These are phyloP conservation scores for Cucumis melo DNA, from an alignment of 306 rosid species.

Conservation along the genomic window DNA sequence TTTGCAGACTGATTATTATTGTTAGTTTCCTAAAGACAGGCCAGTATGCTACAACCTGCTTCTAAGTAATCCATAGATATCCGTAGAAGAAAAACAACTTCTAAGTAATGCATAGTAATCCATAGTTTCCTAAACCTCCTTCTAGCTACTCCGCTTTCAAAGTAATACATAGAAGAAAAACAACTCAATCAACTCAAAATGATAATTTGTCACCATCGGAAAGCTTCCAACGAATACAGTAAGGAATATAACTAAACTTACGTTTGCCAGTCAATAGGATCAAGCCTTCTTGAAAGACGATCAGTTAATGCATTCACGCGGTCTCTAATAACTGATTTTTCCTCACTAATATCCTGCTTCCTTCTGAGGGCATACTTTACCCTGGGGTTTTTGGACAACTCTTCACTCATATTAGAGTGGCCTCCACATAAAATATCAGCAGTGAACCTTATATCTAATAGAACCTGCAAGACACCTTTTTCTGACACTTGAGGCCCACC, in stretches of 20 bases:
- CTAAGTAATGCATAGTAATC: too few relatives aligned
- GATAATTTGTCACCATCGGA: neutral
- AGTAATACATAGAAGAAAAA: neutral
- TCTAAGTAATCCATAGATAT: too few relatives aligned
- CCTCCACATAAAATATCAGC: conserved; percentile 85
- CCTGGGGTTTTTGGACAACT: conserved; percentile 26
- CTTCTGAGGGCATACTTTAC: conserved; percentile 39
- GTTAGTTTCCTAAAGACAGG: neutral
- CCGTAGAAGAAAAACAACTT: neutral
- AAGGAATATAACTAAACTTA: conserved; percentile 23
- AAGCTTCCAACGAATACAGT: neutral
- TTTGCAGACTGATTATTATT: neutral
- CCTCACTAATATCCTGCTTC: conserved; percentile 54
- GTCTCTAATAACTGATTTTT: conserved; percentile 50
- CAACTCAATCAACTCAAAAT: neutral
- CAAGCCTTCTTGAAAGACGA: conserved; percentile 70
- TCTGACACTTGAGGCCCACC: conserved; percentile 65
- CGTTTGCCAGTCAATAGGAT: conserved; percentile 99
- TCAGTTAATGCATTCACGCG: conserved; percentile 44
- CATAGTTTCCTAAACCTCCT: too few relatives aligned
- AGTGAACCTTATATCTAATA: conserved; percentile 82
- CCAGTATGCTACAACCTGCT: neutral
- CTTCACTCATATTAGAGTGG: conserved; percentile 43
- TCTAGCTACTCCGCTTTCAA: neutral
- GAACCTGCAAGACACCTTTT: conserved; percentile 78